Conservation (phyloP, 2,329 filamentous ascomycete genomes). For the Aureobasidium pullulans region DNA sequence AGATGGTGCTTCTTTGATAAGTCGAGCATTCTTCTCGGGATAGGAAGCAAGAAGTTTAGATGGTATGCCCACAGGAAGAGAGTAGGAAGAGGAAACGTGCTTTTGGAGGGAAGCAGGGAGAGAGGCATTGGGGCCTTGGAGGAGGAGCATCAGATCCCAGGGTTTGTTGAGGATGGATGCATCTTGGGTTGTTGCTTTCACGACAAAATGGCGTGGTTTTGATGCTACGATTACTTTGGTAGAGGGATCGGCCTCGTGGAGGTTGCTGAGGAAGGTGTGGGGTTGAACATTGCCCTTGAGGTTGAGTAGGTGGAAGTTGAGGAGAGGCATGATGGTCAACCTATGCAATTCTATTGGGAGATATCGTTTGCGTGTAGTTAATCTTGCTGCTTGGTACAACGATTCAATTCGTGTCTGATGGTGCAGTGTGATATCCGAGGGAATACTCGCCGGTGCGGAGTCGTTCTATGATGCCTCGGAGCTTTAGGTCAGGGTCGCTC, state of each 20-base stretch:
- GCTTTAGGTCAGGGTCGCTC: not conserved
- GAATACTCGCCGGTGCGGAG: not conserved
- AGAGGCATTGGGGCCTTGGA: slow-evolving; percentile 23
- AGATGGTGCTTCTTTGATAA: slow-evolving; percentile 31
- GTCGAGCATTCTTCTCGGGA: slow-evolving; percentile 27
- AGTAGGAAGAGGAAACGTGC: slow-evolving; percentile 25
- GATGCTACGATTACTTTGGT: slow-evolving; percentile 37
- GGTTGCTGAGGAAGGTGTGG: slow-evolving; percentile 33
- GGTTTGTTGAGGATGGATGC: slow-evolving; percentile 34
- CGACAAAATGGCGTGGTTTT: slow-evolving; percentile 43
- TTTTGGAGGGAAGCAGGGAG: slow-evolving; percentile 18
- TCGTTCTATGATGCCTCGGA: not conserved
- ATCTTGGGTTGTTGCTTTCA: slow-evolving; percentile 39
- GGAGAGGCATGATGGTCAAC: slow-evolving; percentile 39
- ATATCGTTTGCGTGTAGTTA: not conserved
- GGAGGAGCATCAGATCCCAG: slow-evolving; percentile 45
- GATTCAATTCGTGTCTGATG: not conserved
- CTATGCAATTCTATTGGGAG: not conserved
- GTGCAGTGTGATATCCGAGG: not conserved
- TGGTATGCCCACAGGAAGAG: slow-evolving; percentile 36
- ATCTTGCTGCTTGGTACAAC: not conserved
- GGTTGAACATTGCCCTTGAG: slow-evolving; percentile 29
- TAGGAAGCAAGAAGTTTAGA: slow-evolving; percentile 34
- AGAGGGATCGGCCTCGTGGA: slow-evolving; percentile 25
- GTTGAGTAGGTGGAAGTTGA: slow-evolving; percentile 40